phyloP scores from a whole-genome alignment of 176 grass and related monocot species.

The Coix lacrymajobi region DNA sequence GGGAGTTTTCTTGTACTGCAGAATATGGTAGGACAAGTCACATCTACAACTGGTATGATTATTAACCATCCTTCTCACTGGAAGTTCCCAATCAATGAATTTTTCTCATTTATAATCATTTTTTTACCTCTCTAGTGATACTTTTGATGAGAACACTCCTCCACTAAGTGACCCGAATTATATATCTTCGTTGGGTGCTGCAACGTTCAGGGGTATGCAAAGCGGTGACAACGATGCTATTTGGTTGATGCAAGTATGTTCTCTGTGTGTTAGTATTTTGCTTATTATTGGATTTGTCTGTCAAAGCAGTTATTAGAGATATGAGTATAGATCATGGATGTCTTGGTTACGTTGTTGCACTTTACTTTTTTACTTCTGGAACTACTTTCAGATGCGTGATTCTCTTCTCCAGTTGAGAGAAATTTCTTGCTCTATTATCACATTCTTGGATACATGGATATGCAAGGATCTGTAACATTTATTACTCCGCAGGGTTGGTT shows the following conservation, averaged over 20 bases:
- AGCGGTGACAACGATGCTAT: constrained; percentile 68
- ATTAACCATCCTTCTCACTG: not conserved
- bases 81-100: not conserved
- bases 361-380: not conserved
- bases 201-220: constrained; percentile 81
- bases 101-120: constrained; percentile 15
- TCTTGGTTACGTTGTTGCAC: constrained; percentile 2
- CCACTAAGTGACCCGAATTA: constrained; percentile 73
- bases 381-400: not conserved
- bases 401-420: not conserved
- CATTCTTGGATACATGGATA: constrained; percentile 14
- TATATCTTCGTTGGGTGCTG: constrained; percentile 79
- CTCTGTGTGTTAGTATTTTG: not conserved
- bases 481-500: constrained; percentile 63
- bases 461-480: constrained; percentile 13
- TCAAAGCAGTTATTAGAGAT: not conserved
- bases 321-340: not conserved
- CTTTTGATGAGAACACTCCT: constrained; percentile 93
- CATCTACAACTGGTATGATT: constrained; percentile 77
- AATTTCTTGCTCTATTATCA: not conserved
- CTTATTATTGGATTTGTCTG: constrained; percentile 3
- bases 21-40: constrained; percentile 81
- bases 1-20: constrained; percentile 22
- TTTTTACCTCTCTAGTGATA: constrained; percentile 58
- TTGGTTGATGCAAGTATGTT: constrained; percentile 92